Evolutionary conservation across 1,284 basidiomycete genomes (phyloP), one percentile per base, ranked within the genome.

Genomic region (Leccinum solheimii): DNA sequence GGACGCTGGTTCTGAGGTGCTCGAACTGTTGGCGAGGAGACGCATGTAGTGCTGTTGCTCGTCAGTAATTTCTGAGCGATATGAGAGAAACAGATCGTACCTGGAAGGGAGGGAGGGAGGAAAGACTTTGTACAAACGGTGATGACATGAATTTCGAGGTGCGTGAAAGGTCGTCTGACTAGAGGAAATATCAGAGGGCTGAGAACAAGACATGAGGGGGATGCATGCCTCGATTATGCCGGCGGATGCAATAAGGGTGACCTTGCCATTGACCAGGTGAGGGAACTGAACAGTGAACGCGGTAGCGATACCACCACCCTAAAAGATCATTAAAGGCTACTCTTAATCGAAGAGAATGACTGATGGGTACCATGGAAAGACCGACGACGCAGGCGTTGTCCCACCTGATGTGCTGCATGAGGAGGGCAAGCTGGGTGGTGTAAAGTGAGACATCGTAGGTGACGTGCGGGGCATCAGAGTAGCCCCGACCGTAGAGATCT

Each of bases 401-500:
- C 90, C 90, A 92, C 56, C 80, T 80, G 52, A 92, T 73, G 65
- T 90, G 84, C 66, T 92, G 91, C 81, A 92, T 84, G 58, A 92
- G 81, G 1, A 92, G 80, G 0, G 90, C 91, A n/a, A 92, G 86
- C 68, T 92, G 90, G 0, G 85, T 87, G 0, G 85, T 85, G 72
- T 89, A 88, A 5, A 92, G 77, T 3, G 78, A 74, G 2, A 81
- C 76, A 65, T 88, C 81, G 71, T 92, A 91, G 2, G 80, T 82
- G 6, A 81, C 82, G 34, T 84, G 80, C 0, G 88, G 90, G 1
- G 89, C 89, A 64, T 91, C 90, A 1, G 88, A 89, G 72, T 92
- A 92, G 9, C 91, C 91, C 38, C 90, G 82, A 14, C 90, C 91
- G 63, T 91, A 92, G 14, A 92, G 78, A 75, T 92, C 90, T 91